phyloP scores from a whole-genome alignment of 257 asterid species.

The Rauvolfia tetraphylla region DNA sequence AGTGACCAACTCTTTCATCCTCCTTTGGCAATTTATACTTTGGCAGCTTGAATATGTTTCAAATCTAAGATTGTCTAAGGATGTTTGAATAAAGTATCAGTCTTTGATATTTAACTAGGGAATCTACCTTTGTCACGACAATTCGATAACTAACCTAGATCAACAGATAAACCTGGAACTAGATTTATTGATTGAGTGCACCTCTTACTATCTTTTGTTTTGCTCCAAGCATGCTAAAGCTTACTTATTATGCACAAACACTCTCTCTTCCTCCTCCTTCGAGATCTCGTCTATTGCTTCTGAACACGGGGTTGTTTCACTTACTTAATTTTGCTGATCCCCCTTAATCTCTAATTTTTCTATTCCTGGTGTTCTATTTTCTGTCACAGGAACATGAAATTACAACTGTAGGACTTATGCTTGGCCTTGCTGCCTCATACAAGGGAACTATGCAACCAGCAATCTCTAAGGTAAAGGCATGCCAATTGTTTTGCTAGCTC shows the following conservation, averaged over 20 bases:
- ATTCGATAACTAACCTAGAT: neutral
- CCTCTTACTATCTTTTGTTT: neutral
- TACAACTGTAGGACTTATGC: conserved; percentile 94
- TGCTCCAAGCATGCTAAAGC: neutral
- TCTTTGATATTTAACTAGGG: neutral
- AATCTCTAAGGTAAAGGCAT: conserved; percentile 73
- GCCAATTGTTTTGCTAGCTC: conserved; percentile 11
- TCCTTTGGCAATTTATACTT: neutral
- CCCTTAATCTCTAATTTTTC: neutral
- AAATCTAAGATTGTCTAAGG: neutral
- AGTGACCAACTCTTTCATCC: neutral
- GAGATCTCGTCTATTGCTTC: conserved; percentile 8
- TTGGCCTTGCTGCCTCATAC: conserved; percentile 96
- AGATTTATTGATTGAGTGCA: neutral
- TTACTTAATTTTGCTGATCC: neutral
- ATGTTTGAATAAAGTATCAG: neutral
- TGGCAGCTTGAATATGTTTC: no score
- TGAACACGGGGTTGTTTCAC: neutral
- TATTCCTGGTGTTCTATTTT: neutral
- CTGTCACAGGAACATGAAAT: conserved; percentile 82
- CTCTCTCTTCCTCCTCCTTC: neutral
- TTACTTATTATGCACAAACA: neutral
- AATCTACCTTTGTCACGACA: neutral
- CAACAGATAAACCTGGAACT: neutral
- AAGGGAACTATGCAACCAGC: conserved; percentile 98